Evolutionary conservation across 805 yeast genomes (phyloP), one percentile per base, ranked within the genome.

Genomic region (Candida ipomoeae): DNA sequence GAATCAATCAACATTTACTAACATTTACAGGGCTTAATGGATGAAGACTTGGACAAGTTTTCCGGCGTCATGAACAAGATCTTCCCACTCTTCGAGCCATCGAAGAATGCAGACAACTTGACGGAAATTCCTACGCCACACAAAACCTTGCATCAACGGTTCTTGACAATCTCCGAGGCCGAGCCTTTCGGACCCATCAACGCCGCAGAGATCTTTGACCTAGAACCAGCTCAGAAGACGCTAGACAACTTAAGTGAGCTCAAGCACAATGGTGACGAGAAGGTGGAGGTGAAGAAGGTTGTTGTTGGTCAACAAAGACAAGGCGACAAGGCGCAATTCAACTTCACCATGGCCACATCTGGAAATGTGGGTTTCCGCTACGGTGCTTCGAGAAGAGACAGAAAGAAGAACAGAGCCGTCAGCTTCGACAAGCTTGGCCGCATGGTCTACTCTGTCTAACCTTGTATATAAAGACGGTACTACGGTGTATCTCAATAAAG

Each of bases 131-230:
- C 97, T 33, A 83, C 87, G 46, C 96, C 96, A 32, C 79, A 82
- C 56, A 88, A 85, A 69, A 87, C 96, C 2, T 74, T 85, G 55
- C 83, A 82, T 55, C 89, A 95, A 56, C 77, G 92, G 56, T 91
- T 91, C 74, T 70, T 89, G 64, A 86, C 96, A 11, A 84, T 92
- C 65, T 92, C 96, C 8, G 99, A 92, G 70, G 84, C 90, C 26
- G 96, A 90, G 71, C 96, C 96, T 8, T 91, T 92, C 65, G 97
- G 97, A 6, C 96, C 97, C 5, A 78, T 90, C 5, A 98, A 94
- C 64, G 97, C 99, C 13, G 97, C 99, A 45, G 74, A 82, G 50
- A 80, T 86, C 37, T 81, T 89, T 55, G 90, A 79, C 40, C 76
- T 92, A 56, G 91, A 88, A 65, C 96, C 96, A n/a, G 97, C 98